Base-by-base conservation (phyloP, 2,329 filamentous ascomycete genomes). In the Penicillium sp. region DNA sequence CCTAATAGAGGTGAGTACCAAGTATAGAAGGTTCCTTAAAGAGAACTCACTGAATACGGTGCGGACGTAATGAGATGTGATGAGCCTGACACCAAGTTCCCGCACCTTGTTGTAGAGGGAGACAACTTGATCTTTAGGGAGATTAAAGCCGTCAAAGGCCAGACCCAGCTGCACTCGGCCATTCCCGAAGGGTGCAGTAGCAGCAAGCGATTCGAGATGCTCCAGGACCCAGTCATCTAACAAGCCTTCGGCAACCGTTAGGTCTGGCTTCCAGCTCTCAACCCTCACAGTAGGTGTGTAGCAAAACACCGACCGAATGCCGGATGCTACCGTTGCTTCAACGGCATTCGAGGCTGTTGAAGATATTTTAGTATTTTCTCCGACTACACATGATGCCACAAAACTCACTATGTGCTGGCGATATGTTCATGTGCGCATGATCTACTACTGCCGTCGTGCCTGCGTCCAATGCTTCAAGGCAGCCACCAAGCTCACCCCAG, bases 401-500 rank as follows among this genome's bases (percentile, higher is more conserved):
- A 7, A 4, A 38, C 38, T 35, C 41, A 49, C 56, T 47, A 45
- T 62, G 55, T 7, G 45, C 57, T 6, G 56, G 39, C 0, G 57
- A 54, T 13, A 54, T 52, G 13, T 41, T 57, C 41, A 59, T 45
- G 43, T 64, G 59, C 1, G 59, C 56, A 48, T 65, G 61, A 30
- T 64, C 61, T 5, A 64, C 47, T 6, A 63, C 58, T 0, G 55
- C 55, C 4, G 57, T 60, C 4, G 47, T 50, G 3, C 57, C 57
- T 4, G 47, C 46, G 35, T 60, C 48, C 7, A 60, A 20, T 7
- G 42, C 41, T 25, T 56, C 54, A 1, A 56, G 39, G 28, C 47
- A 52, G 8, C 54, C 55, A 7, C 33, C 50, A 2, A 59, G 41
- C 21, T 56, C 54, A n/a, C 70, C 70, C 63, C 71, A 72, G 53